Evolutionary conservation across 2,329 filamentous ascomycete genomes (phyloP).

Genomic region (Calonectria naviculata): DNA sequence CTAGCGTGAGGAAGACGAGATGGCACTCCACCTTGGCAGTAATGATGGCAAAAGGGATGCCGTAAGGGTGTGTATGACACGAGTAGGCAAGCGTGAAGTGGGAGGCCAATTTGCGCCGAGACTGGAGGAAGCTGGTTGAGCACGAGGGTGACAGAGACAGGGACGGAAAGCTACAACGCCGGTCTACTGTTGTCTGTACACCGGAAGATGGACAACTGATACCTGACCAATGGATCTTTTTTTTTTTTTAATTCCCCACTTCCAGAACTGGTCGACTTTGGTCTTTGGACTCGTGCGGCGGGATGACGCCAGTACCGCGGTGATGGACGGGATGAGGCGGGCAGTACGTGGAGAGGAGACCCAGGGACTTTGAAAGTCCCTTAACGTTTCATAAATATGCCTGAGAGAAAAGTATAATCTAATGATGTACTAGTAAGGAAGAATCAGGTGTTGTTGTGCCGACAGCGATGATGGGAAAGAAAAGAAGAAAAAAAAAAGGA

Average conservation of each 20-base stretch:
- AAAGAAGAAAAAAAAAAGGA: neutral
- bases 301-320: conserved; percentile 7
- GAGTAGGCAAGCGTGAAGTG: neutral
- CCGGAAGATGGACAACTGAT: neutral
- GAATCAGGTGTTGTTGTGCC: neutral
- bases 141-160: too few species aligned
- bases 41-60: neutral
- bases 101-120: neutral
- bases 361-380: neutral
- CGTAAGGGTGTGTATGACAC: neutral
- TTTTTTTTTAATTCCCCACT: neutral
- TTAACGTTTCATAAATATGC: neutral
- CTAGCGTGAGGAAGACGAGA: conserved; percentile 6
- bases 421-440: neutral
- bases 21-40: neutral
- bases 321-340: conserved; percentile 3
- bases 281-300: conserved; percentile 7
- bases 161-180: too few species aligned
- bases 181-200: neutral
- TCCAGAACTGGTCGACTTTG: neutral
- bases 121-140: neutral
- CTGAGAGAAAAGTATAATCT: neutral
- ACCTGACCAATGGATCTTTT: neutral
- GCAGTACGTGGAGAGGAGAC: neutral
- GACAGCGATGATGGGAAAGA: neutral